A percentile compares a stretch with the other conserved stretches of the same genome.
phyloP scores from a whole-genome alignment of 139 green algal species.

The Tetratostichococcus sp. region DNA sequence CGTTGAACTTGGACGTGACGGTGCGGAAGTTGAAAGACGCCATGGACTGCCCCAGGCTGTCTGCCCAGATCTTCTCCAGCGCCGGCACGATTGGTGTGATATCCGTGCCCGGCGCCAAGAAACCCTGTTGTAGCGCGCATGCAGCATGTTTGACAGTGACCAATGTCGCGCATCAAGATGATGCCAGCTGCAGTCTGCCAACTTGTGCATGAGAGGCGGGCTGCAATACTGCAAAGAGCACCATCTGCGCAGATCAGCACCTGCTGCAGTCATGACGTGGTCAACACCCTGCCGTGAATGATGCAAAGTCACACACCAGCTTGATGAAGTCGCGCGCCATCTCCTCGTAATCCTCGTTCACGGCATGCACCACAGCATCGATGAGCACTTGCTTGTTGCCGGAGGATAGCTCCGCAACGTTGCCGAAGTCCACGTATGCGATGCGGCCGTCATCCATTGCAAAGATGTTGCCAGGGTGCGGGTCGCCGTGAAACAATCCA shows the following conservation, averaged over 20 bases:
- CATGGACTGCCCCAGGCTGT: conserved; percentile 78
- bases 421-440: conserved; percentile 99
- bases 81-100: conserved; percentile 89
- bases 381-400: conserved; percentile 84
- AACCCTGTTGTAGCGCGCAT: conserved; percentile 63
- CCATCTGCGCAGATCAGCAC: too few relatives aligned
- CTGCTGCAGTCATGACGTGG: too few relatives aligned
- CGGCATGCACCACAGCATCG: conserved; percentile 96
- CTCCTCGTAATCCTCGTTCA: conserved; percentile 95
- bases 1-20: conserved; percentile 97
- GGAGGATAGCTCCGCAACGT: conserved; percentile 92
- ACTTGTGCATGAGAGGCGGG: too few relatives aligned
- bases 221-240: too few relatives aligned
- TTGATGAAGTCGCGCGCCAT: conserved; percentile 97
- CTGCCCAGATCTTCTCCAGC: conserved; percentile 95
- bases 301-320: conserved; percentile 63
- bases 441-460: conserved; percentile 94
- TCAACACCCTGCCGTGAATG: too few relatives aligned
- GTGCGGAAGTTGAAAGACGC: conserved; percentile 97
- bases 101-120: conserved; percentile 87
- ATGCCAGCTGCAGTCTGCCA: too few relatives aligned
- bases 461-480: conserved; percentile 95
- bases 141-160: too few relatives aligned
- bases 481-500: conserved; percentile 98
- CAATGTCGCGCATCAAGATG: too few relatives aligned